Evolutionary conservation across 2,329 filamentous ascomycete genomes (phyloP).

Genomic region (Periconia sp.): DNA sequence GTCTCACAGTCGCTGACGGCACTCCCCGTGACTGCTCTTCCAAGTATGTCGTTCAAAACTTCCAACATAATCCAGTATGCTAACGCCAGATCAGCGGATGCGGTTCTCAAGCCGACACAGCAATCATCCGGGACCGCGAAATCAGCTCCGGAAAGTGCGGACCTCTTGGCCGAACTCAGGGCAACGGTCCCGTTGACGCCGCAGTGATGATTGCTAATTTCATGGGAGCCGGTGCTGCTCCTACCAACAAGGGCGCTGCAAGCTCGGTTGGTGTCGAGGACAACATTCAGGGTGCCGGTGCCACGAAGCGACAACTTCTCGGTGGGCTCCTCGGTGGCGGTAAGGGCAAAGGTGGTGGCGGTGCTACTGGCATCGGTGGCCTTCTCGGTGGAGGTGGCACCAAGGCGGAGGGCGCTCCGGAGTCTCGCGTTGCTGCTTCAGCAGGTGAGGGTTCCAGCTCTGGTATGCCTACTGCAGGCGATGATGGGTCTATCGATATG

Average conservation of each 20-base stretch:
- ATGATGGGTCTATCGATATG: slow-evolving; percentile 64
- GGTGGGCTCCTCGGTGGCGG: slow-evolving; percentile 36
- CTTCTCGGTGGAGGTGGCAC: slow-evolving; percentile 47
- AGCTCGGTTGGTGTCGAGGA: slow-evolving; percentile 36
- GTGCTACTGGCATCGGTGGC: slow-evolving; percentile 32
- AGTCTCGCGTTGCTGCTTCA: slow-evolving; percentile 58
- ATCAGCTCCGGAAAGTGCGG: slow-evolving; percentile 56
- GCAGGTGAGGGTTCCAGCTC: slow-evolving; percentile 55
- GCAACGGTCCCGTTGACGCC: slow-evolving; percentile 62
- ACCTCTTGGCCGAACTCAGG: slow-evolving; percentile 65
- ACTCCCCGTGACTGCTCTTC: slow-evolving; percentile 68
- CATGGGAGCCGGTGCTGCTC: slow-evolving; percentile 49
- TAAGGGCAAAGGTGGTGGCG: slow-evolving; percentile 18
- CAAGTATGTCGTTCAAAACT: slow-evolving; percentile 24
- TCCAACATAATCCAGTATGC: not conserved
- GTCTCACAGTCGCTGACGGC: slow-evolving; percentile 63
- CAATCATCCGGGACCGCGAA: slow-evolving; percentile 66
- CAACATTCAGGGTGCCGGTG: slow-evolving; percentile 21
- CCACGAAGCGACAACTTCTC: slow-evolving; percentile 37
- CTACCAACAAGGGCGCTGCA: slow-evolving; percentile 34
- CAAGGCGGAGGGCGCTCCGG: slow-evolving; percentile 50
- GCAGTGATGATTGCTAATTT: slow-evolving; percentile 61
- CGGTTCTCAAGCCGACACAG: slow-evolving; percentile 67
- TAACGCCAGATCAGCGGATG: slow-evolving; percentile 45
- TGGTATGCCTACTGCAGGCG: slow-evolving; percentile 63